Conservation (phyloP, 768 basidiomycete species). For the Lactifluus pinguis region DNA sequence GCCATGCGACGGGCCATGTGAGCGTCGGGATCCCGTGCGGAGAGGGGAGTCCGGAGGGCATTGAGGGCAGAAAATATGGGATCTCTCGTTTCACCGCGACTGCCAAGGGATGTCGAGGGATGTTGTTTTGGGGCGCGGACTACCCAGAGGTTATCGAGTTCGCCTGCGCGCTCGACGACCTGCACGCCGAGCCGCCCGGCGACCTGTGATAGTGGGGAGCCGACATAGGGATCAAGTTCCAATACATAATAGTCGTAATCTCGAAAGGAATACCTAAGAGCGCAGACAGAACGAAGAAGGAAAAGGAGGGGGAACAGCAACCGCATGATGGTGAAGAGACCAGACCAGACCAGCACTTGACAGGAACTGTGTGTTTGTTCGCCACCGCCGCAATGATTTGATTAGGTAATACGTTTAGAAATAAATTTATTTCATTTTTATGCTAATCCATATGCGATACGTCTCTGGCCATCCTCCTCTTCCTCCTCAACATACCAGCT, state of each 20-base stretch:
- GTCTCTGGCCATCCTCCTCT: not conserved
- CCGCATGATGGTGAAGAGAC: conserved; percentile 10
- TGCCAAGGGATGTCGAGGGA: conserved; percentile 19
- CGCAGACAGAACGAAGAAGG: conserved; percentile 24
- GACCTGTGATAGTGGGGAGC: conserved; percentile 51
- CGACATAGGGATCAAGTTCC: conserved; percentile 47
- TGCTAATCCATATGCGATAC: conserved; percentile 3
- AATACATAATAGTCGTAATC: conserved; percentile 79
- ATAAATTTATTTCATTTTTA: not conserved
- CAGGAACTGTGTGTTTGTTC: too few species aligned
- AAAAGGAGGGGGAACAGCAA: conserved; percentile 24
- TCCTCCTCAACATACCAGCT: conserved; percentile 13
- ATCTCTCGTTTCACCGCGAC: conserved; percentile 31
- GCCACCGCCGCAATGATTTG: too few species aligned
- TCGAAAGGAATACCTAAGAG: conserved; percentile 41
- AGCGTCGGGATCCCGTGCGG: conserved; percentile 33
- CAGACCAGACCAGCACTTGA: too few species aligned
- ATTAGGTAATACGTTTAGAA: not conserved
- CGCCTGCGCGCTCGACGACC: conserved; percentile 81
- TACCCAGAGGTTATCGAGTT: conserved; percentile 76
- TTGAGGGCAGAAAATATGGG: conserved; percentile 43
- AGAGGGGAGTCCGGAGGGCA: conserved; percentile 31
- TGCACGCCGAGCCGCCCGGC: conserved; percentile 61
- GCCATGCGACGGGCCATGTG: conserved; percentile 36
- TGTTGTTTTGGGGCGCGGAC: conserved; percentile 47